phyloP scores from a whole-genome alignment of 805 yeast species.

The Cyberlindnera nakhonratchasimensis region DNA sequence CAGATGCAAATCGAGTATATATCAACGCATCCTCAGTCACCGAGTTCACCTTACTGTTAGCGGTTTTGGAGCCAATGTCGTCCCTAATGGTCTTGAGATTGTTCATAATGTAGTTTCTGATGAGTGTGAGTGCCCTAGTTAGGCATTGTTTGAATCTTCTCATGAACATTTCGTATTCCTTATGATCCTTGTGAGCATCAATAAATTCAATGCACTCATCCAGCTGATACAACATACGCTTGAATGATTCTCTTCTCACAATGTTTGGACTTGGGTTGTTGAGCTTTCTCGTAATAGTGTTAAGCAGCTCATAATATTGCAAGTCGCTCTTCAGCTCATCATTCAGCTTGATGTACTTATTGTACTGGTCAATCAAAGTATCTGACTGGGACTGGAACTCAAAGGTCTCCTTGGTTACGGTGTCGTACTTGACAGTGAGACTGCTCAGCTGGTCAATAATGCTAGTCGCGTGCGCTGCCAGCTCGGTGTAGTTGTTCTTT shows the following conservation, averaged over 20 bases:
- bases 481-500: constrained; percentile 30
- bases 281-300: constrained; percentile 61
- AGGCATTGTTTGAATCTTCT: constrained; percentile 79
- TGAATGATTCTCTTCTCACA: constrained; percentile 57
- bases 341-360: constrained; percentile 39
- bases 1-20: constrained; percentile 58
- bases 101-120: constrained; percentile 58
- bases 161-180: constrained; percentile 54
- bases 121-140: constrained; percentile 73
- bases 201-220: constrained; percentile 67
- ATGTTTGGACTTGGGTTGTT: constrained; percentile 68
- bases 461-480: constrained; percentile 43
- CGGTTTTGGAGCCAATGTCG: constrained; percentile 30
- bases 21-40: constrained; percentile 60
- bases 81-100: constrained; percentile 34
- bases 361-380: constrained; percentile 44
- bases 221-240: constrained; percentile 48
- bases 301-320: constrained; percentile 64
- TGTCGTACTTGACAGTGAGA: constrained; percentile 49
- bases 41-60: constrained; percentile 28
- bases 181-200: constrained; percentile 52
- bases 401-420: constrained; percentile 57
- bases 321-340: constrained; percentile 47
- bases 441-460: constrained; percentile 45
- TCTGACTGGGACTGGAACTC: constrained; percentile 61